Percentiles rank a stretch among this genome's conserved stretches.
These are phyloP conservation scores for Colletotrichum trifolii DNA, from an alignment of 2,329 filamentous ascomycete species.

Conservation along the genomic window DNA sequence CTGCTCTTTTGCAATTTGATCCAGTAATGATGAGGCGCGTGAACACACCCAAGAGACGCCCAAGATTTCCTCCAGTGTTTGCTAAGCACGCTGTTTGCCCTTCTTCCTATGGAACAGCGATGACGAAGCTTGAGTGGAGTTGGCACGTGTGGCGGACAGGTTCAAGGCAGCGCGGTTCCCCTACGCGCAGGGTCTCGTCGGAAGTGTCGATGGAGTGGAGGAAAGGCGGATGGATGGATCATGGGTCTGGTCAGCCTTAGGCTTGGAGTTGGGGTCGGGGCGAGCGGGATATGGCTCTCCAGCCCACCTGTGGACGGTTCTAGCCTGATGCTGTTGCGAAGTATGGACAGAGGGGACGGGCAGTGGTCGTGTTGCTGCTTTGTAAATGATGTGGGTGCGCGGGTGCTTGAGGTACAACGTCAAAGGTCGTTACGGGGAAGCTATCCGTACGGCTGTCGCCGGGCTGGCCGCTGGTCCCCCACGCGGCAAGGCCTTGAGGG, in stretches of 20 bases:
- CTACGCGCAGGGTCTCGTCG: slow-evolving; percentile 6
- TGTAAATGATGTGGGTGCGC: neutral
- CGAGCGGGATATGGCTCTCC: slow-evolving; percentile 15
- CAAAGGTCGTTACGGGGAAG: neutral
- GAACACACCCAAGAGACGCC: neutral
- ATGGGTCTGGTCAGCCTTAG: slow-evolving; percentile 34
- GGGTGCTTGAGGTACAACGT: neutral
- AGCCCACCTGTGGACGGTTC: neutral
- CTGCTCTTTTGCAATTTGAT: too few species aligned
- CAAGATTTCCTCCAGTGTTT: neutral
- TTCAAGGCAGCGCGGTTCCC: slow-evolving; percentile 18
- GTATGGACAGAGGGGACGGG: too few species aligned
- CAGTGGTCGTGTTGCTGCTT: neutral
- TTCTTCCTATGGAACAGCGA: neutral
- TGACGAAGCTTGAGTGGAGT: slow-evolving; percentile 30
- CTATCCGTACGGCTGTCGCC: slow-evolving; percentile 16
- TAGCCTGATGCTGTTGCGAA: too few species aligned
- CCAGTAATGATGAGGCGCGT: too few species aligned
- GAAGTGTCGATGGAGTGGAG: slow-evolving; percentile 4
- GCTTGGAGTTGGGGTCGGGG: slow-evolving; percentile 27
- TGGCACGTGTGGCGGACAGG: slow-evolving; percentile 15
- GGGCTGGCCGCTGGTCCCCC: slow-evolving; percentile 22
- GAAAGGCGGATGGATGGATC: slow-evolving; percentile 5
- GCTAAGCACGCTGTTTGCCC: neutral
- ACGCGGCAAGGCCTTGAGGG: slow-evolving; percentile 29